Percentiles rank a stretch among this genome's conserved stretches.
Conservation (phyloP, 306 rosid genomes). For the Dalbergia oliveri region DNA sequence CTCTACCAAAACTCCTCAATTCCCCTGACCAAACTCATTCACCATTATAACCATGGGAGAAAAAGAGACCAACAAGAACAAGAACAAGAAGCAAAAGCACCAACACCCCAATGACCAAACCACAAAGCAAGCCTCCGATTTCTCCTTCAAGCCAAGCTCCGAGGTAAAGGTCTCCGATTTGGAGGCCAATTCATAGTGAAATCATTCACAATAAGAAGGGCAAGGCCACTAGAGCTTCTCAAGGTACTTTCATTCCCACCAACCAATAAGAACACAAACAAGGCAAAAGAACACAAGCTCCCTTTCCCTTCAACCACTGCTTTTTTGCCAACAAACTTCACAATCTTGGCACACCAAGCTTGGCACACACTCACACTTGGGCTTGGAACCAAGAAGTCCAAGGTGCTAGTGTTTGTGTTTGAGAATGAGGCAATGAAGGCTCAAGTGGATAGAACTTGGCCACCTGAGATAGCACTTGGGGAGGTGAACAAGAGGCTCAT, state of each 20-base stretch:
- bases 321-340: slow-evolving; percentile 93
- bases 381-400: slow-evolving; percentile 93
- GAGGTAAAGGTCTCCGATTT: slow-evolving; percentile 89
- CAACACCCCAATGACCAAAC: slow-evolving; percentile 89
- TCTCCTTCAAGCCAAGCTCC: slow-evolving; percentile 86
- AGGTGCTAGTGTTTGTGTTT: slow-evolving; percentile 82
- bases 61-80: slow-evolving; percentile 37
- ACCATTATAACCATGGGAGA: slow-evolving; percentile 57
- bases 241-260: slow-evolving; percentile 81
- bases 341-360: slow-evolving; percentile 94
- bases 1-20: slow-evolving; percentile 28
- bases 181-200: slow-evolving; percentile 97
- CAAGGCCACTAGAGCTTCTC: slow-evolving; percentile 77
- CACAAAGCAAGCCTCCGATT: slow-evolving; percentile 73
- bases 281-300: not conserved
- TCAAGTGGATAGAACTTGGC: slow-evolving; percentile 74
- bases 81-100: slow-evolving; percentile 89
- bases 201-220: slow-evolving; percentile 90
- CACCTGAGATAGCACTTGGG: slow-evolving; percentile 84
- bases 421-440: slow-evolving; percentile 73
- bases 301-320: slow-evolving; percentile 91
- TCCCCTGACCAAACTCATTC: not conserved
- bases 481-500: slow-evolving; percentile 86
- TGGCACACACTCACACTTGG: slow-evolving; percentile 98
- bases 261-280: slow-evolving; percentile 36